Conservation (phyloP, 2,329 filamentous ascomycete genomes). For the Hypoxylon sp. region DNA sequence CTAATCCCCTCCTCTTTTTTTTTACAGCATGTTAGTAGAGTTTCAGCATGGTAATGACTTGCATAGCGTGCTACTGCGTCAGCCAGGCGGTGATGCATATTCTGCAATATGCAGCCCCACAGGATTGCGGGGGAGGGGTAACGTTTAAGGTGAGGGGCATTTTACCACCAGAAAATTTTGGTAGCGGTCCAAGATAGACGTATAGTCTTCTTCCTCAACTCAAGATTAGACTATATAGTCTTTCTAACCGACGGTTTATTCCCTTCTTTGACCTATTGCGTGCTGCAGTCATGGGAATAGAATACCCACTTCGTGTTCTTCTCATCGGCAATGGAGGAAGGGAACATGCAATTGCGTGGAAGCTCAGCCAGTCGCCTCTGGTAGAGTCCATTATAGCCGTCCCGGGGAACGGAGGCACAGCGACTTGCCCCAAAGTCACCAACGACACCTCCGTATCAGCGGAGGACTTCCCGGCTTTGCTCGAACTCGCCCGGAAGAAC, state of each 20-base stretch:
- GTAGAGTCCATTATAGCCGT: constrained; percentile 82
- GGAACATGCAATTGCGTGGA: constrained; percentile 96
- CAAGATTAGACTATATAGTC: constrained; percentile 6
- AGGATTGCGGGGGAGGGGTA: constrained; percentile 53
- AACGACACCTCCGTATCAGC: constrained; percentile 80
- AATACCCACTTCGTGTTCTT: constrained; percentile 74
- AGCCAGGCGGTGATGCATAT: constrained; percentile 17
- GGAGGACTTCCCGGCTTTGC: constrained; percentile 83
- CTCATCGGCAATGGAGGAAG: constrained; percentile 94
- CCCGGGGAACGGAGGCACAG: constrained; percentile 91
- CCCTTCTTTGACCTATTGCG: background rate
- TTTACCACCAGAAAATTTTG: constrained; percentile 37
- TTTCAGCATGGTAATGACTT: background rate
- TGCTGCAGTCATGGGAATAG: constrained; percentile 48
- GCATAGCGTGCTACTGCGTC: constrained; percentile 3
- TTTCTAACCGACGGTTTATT: background rate
- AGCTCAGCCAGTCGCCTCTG: constrained; percentile 83
- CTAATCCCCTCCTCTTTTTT: background rate
- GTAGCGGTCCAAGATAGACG: constrained; percentile 7
- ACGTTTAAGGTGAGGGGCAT: constrained; percentile 48
- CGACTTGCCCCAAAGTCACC: constrained; percentile 75
- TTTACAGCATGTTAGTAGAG: background rate
- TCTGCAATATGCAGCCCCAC: constrained; percentile 17
- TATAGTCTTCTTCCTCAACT: constrained; percentile 6
- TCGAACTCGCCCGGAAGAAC: constrained; percentile 80